A percentile compares a stretch with the other conserved stretches of the same genome.
These are phyloP conservation scores for Ophiosphaerella herpotricha DNA, from an alignment of 2,329 filamentous ascomycete genomes.

Conservation along the genomic window DNA sequence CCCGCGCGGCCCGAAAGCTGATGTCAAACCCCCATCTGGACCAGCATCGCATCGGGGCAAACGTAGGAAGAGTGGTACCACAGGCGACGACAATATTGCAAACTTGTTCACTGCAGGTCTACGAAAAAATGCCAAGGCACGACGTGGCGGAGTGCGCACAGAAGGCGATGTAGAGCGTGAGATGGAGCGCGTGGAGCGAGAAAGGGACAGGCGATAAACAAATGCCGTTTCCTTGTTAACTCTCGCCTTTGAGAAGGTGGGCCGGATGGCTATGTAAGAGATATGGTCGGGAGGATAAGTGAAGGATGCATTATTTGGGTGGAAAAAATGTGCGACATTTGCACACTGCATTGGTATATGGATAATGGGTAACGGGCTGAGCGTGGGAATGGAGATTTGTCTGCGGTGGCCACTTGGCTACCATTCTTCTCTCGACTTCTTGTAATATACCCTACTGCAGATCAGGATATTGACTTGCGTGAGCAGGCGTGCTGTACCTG, in stretches of 20 bases:
- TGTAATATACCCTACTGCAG: constrained; percentile 20
- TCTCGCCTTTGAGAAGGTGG: background rate
- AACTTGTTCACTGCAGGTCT: constrained; percentile 36
- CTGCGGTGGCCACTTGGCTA: background rate
- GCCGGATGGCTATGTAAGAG: background rate
- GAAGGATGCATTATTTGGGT: background rate
- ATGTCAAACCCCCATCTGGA: constrained; percentile 32
- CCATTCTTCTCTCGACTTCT: constrained; percentile 12
- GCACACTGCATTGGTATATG: too few relatives aligned
- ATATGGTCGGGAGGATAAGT: background rate
- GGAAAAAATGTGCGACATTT: too few relatives aligned
- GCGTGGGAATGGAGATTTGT: background rate
- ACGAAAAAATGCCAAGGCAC: constrained; percentile 35
- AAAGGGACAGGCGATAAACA: constrained; percentile 29
- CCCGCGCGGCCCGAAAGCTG: constrained; percentile 15
- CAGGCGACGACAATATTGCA: constrained; percentile 32
- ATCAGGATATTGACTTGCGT: background rate
- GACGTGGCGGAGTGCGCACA: constrained; percentile 39
- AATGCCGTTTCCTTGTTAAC: too few relatives aligned
- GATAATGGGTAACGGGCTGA: background rate
- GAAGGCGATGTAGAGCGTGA: constrained; percentile 41
- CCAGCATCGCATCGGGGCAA: constrained; percentile 39
- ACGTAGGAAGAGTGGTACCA: constrained; percentile 30
- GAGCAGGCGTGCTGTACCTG: constrained; percentile 1
- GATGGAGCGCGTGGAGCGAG: constrained; percentile 38